A percentile compares a stretch with the other conserved stretches of the same genome.
Conservation (phyloP, 441 rosid genomes). For the Populus hybrid region DNA sequence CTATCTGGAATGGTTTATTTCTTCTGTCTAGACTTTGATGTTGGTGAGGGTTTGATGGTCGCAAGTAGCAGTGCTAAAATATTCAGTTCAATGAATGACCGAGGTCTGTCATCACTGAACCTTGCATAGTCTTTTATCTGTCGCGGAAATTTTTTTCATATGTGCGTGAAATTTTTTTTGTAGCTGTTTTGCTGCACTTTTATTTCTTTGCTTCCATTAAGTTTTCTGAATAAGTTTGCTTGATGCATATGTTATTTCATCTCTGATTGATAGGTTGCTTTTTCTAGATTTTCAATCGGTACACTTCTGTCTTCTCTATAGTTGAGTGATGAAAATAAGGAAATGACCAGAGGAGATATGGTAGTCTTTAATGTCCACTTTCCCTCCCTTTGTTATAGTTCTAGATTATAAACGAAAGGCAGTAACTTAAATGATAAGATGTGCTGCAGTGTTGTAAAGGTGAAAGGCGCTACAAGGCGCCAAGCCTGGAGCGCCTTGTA, state of each 20-base stretch:
- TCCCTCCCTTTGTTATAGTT: neutral
- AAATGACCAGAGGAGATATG: neutral
- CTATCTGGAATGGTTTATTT: slow-evolving; percentile 9
- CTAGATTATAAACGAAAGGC: neutral
- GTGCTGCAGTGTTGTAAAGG: neutral
- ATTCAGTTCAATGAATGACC: neutral
- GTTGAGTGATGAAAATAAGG: neutral
- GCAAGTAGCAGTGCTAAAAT: neutral
- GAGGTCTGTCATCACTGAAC: neutral
- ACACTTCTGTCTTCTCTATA: neutral
- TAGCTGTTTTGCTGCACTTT: neutral
- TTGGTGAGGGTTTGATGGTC: slow-evolving; percentile 3
- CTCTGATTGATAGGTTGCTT: neutral
- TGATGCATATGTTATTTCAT: neutral
- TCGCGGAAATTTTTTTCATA: neutral
- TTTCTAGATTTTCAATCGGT: neutral
- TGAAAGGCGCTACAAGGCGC: too few relatives aligned
- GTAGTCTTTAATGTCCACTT: neutral
- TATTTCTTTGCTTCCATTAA: too few relatives aligned
- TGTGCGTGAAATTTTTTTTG: neutral
- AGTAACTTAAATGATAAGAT: neutral
- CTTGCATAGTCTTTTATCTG: neutral
- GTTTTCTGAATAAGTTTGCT: neutral
- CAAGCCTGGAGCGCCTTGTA: too few relatives aligned
- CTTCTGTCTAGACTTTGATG: neutral